Evolutionary conservation across 2,329 filamentous ascomycete genomes (phyloP).

Genomic region (Ascochyta lentis): DNA sequence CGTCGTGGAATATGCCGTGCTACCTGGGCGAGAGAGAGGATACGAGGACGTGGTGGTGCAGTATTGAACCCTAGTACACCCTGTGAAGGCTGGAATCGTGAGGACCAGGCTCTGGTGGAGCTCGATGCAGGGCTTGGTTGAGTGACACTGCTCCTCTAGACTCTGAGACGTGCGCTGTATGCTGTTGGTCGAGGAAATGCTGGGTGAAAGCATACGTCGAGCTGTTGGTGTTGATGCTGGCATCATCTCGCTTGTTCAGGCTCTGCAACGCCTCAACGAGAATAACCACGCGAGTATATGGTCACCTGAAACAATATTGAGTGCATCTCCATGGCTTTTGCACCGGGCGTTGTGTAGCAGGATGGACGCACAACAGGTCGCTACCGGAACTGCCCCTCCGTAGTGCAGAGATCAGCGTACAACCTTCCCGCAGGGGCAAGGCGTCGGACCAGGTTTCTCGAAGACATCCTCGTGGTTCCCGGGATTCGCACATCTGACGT

Average conservation of each 20-base stretch:
- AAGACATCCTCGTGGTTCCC: constrained; percentile 14
- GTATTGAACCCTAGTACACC: not conserved
- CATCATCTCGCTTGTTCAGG: not conserved
- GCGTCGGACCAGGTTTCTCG: not conserved
- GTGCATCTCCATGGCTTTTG: not conserved
- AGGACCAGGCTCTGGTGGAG: constrained; percentile 3
- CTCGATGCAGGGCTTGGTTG: constrained; percentile 5
- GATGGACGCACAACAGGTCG: constrained; percentile 11
- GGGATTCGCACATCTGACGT: constrained; percentile 8
- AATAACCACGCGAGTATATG: not conserved
- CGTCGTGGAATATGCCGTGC: not conserved
- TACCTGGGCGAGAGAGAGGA: not conserved
- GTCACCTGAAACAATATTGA: constrained; percentile 6
- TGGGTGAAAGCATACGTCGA: not conserved
- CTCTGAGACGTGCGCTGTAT: not conserved
- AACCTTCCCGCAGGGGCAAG: constrained; percentile 3
- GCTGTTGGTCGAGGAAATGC: not conserved
- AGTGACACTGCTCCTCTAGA: not conserved
- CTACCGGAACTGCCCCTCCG: constrained; percentile 14
- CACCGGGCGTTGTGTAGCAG: constrained; percentile 16
- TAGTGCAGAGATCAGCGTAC: constrained; percentile 11
- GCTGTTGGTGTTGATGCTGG: not conserved
- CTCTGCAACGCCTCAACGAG: constrained; percentile 1
- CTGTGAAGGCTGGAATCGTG: constrained; percentile 3
- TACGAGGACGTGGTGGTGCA: not conserved